A percentile compares a stretch with the other conserved stretches of the same genome.
phyloP scores from a whole-genome alignment of 495 filamentous ascomycete genomes.

The Amphirosellinia nigrospora region DNA sequence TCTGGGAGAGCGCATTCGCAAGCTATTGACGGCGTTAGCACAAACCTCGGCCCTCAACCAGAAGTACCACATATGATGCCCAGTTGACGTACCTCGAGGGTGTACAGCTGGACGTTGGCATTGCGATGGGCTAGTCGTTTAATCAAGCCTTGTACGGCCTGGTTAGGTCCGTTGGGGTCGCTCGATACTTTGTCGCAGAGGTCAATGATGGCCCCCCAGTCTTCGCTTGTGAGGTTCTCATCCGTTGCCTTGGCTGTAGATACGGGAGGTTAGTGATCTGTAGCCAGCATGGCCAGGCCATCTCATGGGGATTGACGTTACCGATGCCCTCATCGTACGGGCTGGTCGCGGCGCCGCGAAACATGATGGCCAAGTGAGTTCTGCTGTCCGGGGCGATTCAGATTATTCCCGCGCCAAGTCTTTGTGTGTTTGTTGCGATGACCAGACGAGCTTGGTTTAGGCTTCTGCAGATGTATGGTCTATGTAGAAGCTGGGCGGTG shows the following conservation, averaged over 20 bases:
- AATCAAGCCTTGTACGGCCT: slow-evolving; percentile 92
- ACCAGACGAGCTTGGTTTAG: not conserved
- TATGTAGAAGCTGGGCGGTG: not conserved
- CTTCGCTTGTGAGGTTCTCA: slow-evolving; percentile 96
- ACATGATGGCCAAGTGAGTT: slow-evolving; percentile 46
- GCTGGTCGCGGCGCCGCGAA: slow-evolving; percentile 56
- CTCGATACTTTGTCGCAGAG: slow-evolving; percentile 88
- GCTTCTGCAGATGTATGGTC: not conserved
- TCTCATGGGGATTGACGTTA: slow-evolving; percentile 32
- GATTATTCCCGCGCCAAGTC: not conserved
- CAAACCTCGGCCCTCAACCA: not conserved
- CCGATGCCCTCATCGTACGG: slow-evolving; percentile 61
- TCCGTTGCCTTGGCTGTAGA: slow-evolving; percentile 92
- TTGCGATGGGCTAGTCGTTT: slow-evolving; percentile 96
- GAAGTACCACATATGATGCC: not conserved
- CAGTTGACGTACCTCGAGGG: slow-evolving; percentile 73
- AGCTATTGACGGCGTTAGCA: slow-evolving; percentile 55
- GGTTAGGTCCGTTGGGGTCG: slow-evolving; percentile 72
- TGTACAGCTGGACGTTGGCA: slow-evolving; percentile 99
- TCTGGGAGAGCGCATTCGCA: slow-evolving; percentile 92
- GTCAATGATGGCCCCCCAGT: slow-evolving; percentile 99
- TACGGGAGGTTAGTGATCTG: not conserved
- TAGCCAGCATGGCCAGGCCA: not conserved
- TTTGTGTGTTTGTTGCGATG: slow-evolving; percentile 2
- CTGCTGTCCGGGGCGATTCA: not conserved